A percentile compares a stretch with the other conserved stretches of the same genome.
Conservation (phyloP, 23 red algal species). For the Gracilaria gracilis region DNA sequence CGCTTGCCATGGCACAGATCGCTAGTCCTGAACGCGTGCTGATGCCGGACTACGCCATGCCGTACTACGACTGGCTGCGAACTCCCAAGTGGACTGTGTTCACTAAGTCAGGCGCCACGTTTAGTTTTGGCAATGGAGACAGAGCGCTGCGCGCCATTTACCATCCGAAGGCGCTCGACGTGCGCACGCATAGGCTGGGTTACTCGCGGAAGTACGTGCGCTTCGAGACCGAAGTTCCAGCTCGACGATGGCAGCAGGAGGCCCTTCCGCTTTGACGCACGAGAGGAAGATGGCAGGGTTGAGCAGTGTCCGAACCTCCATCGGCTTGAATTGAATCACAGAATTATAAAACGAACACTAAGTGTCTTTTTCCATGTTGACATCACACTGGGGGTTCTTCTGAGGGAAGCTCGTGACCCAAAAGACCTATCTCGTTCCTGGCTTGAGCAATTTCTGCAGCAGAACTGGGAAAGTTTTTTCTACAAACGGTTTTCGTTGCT, state of each 20-base stretch:
- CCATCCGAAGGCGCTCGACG: neutral
- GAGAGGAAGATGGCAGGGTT: too few relatives aligned
- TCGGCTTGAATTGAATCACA: too few relatives aligned
- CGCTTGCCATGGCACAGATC: neutral
- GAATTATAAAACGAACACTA: too few relatives aligned
- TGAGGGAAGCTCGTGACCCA: too few relatives aligned
- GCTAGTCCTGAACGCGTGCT: constrained; percentile 20
- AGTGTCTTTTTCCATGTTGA: too few relatives aligned
- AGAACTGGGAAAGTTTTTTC: too few relatives aligned
- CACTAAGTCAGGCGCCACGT: neutral
- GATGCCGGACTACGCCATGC: constrained; percentile 2
- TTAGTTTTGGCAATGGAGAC: neutral
- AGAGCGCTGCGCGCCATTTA: neutral
- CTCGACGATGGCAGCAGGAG: neutral
- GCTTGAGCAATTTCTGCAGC: too few relatives aligned
- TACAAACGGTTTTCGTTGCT: too few relatives aligned
- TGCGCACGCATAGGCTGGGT: neutral
- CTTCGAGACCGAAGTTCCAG: neutral
- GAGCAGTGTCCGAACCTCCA: too few relatives aligned
- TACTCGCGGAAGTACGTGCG: neutral
- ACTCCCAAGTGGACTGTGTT: constrained; percentile 15
- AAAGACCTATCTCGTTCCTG: too few relatives aligned
- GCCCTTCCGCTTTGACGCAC: neutral
- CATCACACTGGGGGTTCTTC: too few relatives aligned
- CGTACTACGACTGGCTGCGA: constrained; percentile 14